phyloP scores from a whole-genome alignment of 306 rosid genomes.

The Cicer cuneatum region DNA sequence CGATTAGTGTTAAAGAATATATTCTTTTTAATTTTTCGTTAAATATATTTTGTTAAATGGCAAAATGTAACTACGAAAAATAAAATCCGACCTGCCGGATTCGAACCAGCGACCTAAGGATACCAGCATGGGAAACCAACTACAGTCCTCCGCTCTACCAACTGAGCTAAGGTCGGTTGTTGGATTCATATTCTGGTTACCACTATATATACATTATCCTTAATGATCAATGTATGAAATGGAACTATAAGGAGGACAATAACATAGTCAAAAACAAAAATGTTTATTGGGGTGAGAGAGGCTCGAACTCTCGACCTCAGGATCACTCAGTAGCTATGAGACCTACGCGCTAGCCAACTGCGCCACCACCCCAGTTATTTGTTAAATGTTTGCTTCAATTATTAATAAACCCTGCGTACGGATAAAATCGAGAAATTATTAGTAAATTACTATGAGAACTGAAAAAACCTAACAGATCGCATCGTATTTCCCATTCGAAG shows the following conservation, averaged over 20 bases:
- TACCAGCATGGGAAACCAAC: not conserved
- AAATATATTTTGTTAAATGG: too few relatives aligned
- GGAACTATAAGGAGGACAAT: too few relatives aligned
- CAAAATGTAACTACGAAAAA: too few relatives aligned
- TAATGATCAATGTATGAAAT: too few relatives aligned
- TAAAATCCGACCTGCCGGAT: constrained; percentile 53
- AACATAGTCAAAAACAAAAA: too few relatives aligned
- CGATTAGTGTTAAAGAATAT: not conserved
- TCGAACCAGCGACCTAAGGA: constrained; percentile 62
- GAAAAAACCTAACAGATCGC: constrained; percentile 1
- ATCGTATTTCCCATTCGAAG: not conserved
- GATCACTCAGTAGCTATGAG: constrained; percentile 48
- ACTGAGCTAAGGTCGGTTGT: constrained; percentile 56
- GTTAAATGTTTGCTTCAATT: too few relatives aligned
- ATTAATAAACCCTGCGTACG: too few relatives aligned
- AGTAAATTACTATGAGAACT: constrained; percentile 2
- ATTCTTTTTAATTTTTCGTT: not conserved
- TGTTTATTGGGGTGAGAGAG: constrained; percentile 39
- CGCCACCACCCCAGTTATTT: constrained; percentile 44
- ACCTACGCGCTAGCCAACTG: constrained; percentile 58
- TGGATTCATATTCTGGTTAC: too few relatives aligned
- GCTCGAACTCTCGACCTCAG: constrained; percentile 56
- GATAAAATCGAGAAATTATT: not conserved
- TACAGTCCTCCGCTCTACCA: constrained; percentile 64
- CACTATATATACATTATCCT: too few relatives aligned